These are phyloP conservation scores for Metschnikowia vanudenii DNA, from an alignment of 805 yeast genomes.

Conservation along the genomic window DNA sequence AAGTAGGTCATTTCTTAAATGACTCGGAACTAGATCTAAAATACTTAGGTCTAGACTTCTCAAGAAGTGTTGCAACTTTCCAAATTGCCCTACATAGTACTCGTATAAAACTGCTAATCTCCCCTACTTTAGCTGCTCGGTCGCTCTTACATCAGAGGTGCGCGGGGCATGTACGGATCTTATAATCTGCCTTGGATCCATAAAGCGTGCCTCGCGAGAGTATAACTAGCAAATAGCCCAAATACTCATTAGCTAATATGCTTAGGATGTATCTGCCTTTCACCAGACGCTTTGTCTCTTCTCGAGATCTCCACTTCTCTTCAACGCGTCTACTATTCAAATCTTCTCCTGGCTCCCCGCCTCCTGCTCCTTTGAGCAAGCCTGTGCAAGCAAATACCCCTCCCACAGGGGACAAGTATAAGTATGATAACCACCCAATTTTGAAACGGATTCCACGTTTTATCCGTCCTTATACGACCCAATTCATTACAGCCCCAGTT, in stretches of 20 bases:
- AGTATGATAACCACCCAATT: slow-evolving; percentile 26
- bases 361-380: slow-evolving; percentile 7
- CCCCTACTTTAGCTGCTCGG: too few relatives aligned
- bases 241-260: slow-evolving; percentile 1
- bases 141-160: neutral
- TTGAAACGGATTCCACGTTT: slow-evolving; percentile 48
- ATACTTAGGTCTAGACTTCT: too few relatives aligned
- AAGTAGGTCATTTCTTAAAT: too few relatives aligned
- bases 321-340: slow-evolving; percentile 7
- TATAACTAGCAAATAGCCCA: too few relatives aligned
- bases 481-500: slow-evolving; percentile 54
- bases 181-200: neutral
- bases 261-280: slow-evolving; percentile 2
- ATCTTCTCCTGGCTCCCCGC: slow-evolving; percentile 2
- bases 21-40: too few relatives aligned
- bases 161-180: slow-evolving; percentile 7
- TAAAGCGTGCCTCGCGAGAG: too few relatives aligned
- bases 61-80: too few relatives aligned
- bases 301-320: slow-evolving; percentile 4
- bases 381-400: slow-evolving; percentile 4
- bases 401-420: slow-evolving; percentile 1
- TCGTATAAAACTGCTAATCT: too few relatives aligned
- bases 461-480: slow-evolving; percentile 48
- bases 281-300: neutral
- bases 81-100: too few relatives aligned